Conservation (phyloP, 106 monocot species). For the Ottelia alismoides region DNA sequence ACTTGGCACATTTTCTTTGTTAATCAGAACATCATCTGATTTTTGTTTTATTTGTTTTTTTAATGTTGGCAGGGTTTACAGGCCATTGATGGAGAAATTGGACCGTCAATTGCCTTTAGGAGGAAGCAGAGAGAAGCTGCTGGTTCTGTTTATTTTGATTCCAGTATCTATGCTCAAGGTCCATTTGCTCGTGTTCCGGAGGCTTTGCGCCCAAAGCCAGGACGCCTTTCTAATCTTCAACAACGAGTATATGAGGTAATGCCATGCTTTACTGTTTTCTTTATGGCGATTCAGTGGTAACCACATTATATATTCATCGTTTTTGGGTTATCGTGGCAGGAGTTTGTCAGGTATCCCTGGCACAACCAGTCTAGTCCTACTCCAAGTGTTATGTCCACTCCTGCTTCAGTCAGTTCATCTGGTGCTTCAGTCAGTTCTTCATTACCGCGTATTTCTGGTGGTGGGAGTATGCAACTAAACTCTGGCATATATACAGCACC, state of each 20-base stretch:
- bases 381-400: constrained; percentile 27
- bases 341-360: constrained; percentile 74
- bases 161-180: constrained; percentile 66
- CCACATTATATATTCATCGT: constrained; percentile 6
- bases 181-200: constrained; percentile 71
- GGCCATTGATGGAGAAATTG: constrained; percentile 69
- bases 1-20: too few species aligned
- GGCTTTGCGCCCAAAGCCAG: constrained; percentile 88
- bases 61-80: constrained; percentile 62
- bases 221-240: constrained; percentile 54
- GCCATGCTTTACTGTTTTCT: background rate
- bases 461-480: constrained; percentile 27
- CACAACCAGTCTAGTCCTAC: constrained; percentile 65
- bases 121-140: constrained; percentile 65
- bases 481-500: constrained; percentile 26
- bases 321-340: too few species aligned
- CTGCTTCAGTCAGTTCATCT: constrained; percentile 23
- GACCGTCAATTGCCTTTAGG: constrained; percentile 38
- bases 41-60: too few species aligned
- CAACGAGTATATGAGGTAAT: constrained; percentile 83
- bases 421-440: constrained; percentile 27
- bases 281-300: background rate
- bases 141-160: constrained; percentile 75
- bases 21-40: too few species aligned
- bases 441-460: constrained; percentile 33